A percentile compares a stretch with the other conserved stretches of the same genome.
Conservation (phyloP, 2,329 filamentous ascomycete species). For the Pseudonectria foliicola region DNA sequence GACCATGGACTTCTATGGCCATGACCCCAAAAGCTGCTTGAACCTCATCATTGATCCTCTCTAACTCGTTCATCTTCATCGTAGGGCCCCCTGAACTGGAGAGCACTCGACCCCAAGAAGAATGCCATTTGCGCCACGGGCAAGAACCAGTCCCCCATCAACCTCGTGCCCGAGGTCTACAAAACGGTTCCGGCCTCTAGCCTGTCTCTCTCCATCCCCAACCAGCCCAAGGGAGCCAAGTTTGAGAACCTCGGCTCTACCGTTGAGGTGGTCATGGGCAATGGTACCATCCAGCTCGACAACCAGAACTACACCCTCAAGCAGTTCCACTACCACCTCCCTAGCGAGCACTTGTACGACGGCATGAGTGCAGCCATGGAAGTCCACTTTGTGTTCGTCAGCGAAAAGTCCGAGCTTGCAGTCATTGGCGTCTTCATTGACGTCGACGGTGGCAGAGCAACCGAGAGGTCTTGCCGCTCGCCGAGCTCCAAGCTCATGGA, state of each 20-base stretch:
- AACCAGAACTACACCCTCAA: slow-evolving; percentile 35
- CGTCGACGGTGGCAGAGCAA: slow-evolving; percentile 8
- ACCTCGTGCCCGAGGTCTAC: slow-evolving; percentile 32
- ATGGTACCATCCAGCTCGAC: slow-evolving; percentile 37
- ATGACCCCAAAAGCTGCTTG: too few relatives aligned
- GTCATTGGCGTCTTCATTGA: slow-evolving; percentile 23
- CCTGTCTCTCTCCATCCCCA: slow-evolving; percentile 30
- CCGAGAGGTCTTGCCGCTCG: not conserved
- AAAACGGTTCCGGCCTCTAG: slow-evolving; percentile 20
- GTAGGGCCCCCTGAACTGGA: slow-evolving; percentile 48
- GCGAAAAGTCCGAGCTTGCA: slow-evolving; percentile 15
- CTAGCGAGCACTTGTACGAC: slow-evolving; percentile 50
- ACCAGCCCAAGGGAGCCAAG: slow-evolving; percentile 27
- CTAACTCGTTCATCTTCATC: not conserved
- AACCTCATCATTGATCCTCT: not conserved
- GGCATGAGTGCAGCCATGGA: slow-evolving; percentile 25
- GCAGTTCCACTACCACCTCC: slow-evolving; percentile 56
- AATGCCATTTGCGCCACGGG: slow-evolving; percentile 43
- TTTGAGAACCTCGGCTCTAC: slow-evolving; percentile 48
- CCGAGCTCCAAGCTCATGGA: slow-evolving; percentile 23
- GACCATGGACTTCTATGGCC: not conserved
- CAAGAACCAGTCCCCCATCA: slow-evolving; percentile 48
- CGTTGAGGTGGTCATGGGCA: slow-evolving; percentile 39
- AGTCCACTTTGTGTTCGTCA: slow-evolving; percentile 24
- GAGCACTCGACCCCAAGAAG: slow-evolving; percentile 30